Base-by-base conservation (phyloP, 306 rosid genomes). In the Medicago truncatula region DNA sequence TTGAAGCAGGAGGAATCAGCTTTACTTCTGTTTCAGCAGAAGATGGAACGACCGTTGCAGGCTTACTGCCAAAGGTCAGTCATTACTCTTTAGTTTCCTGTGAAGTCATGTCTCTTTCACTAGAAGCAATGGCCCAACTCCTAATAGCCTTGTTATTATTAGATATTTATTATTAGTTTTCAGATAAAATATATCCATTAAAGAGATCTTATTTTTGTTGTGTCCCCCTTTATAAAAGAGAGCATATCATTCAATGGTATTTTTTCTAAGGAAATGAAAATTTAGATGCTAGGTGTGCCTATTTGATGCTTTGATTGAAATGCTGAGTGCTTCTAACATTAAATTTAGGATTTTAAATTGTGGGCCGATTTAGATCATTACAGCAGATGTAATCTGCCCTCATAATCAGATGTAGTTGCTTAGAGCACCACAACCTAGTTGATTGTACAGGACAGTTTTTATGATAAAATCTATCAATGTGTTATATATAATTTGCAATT, bases 1-100 rank as follows among this genome's bases (percentile, higher is more conserved):
- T 90, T 59, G 95, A 83, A 79, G 80, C 76, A 3, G 82, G 78
- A 15, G 93, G 85, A 81, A 86, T 94, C 70, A 79, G 69, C 84
- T 87, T 94, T 63, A 68, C 78, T 0, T 65, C 93, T 72, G 23
- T 70, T 86, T 83, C 90, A 76, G 67, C 85, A 16, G 88, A 78
- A 52, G 91, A 85, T 56, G 92, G 78, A 83, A 56, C 68, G 17
- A 43, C 84, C 76, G 74, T 78, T 79, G 85, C 84, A 56, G 88
- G 88, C 80, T 83, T 94, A 54, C 5, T 91, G 72, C 98, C 96
- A 17, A 92, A 94, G 97, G 98, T 94, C 53, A 79, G 87, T 80
- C n/a, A n/a, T n/a, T n/a, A n/a, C n/a, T n/a, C 58, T 80, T 15
- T 61, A 62, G 23, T 76, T 78, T 80, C 73, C 70, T 31, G 21